Evolutionary conservation across 202 grass and related monocot species (phyloP).

Genomic region (Schoenoplectus triqueter): DNA sequence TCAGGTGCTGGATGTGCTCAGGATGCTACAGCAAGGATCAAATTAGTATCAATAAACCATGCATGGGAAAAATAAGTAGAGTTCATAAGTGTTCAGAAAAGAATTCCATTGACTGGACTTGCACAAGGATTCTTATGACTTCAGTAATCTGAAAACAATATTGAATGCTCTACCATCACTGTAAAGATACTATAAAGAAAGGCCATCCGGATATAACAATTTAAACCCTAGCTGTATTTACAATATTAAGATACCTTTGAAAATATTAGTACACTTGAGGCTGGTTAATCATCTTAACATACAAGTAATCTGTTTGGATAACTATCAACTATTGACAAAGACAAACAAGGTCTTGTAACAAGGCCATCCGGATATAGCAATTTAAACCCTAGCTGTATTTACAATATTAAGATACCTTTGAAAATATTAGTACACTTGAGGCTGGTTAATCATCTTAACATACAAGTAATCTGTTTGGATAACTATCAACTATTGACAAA

Average conservation of each 20-base stretch:
- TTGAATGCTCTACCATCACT: too few species aligned
- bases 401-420: not conserved
- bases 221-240: too few species aligned
- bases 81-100: not conserved
- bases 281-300: not conserved
- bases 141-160: not conserved
- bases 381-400: too few species aligned
- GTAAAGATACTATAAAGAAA: too few species aligned
- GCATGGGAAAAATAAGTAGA: not conserved
- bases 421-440: not conserved
- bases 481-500: not conserved
- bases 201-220: too few species aligned
- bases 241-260: not conserved
- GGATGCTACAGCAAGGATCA: slow-evolving; percentile 61
- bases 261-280: not conserved
- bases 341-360: not conserved
- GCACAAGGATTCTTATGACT: not conserved
- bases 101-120: not conserved
- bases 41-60: slow-evolving; percentile 13
- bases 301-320: not conserved
- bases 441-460: not conserved
- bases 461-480: not conserved
- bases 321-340: not conserved
- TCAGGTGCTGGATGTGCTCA: slow-evolving; percentile 89
- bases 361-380: too few species aligned